These are phyloP conservation scores for Amanita pseudoporphyria DNA, from an alignment of 768 basidiomycete species.

Conservation along the genomic window DNA sequence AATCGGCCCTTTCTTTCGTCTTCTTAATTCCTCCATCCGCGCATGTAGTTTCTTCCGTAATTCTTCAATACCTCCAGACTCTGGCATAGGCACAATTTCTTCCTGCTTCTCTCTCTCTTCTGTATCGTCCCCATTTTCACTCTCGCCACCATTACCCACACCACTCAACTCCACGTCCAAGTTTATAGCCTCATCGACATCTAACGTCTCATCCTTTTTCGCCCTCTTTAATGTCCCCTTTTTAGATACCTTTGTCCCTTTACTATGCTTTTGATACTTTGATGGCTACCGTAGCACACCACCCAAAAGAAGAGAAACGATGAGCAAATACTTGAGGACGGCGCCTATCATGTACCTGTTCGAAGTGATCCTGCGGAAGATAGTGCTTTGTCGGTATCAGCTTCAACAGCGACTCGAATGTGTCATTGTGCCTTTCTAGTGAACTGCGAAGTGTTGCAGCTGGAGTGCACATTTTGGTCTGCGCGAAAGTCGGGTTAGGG, in stretches of 20 bases:
- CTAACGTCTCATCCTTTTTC: conserved; percentile 79
- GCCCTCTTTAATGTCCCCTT: conserved; percentile 89
- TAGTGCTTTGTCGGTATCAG: conserved; percentile 91
- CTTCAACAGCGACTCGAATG: conserved; percentile 73
- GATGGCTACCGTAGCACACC: background rate
- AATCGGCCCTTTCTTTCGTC: conserved; percentile 18
- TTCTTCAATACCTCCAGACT: conserved; percentile 46
- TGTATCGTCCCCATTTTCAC: conserved; percentile 24
- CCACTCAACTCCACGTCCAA: conserved; percentile 25
- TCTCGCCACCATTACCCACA: conserved; percentile 26
- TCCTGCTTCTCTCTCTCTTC: conserved; percentile 15
- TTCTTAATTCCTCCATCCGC: conserved; percentile 62
- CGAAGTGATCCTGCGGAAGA: conserved; percentile 59
- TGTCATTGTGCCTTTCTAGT: conserved; percentile 76
- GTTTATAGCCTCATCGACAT: conserved; percentile 19
- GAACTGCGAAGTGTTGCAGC: conserved; percentile 42
- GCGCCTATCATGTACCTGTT: conserved; percentile 39
- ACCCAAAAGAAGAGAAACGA: background rate
- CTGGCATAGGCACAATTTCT: conserved; percentile 54
- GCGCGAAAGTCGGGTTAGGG: too few species aligned
- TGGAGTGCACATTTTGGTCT: conserved; percentile 44
- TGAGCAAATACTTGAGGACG: background rate
- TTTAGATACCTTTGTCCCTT: conserved; percentile 73
- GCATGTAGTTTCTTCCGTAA: conserved; percentile 70
- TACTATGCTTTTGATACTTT: conserved; percentile 67